Conservation (phyloP, 768 basidiomycete species). For the Amanita molliuscula region DNA sequence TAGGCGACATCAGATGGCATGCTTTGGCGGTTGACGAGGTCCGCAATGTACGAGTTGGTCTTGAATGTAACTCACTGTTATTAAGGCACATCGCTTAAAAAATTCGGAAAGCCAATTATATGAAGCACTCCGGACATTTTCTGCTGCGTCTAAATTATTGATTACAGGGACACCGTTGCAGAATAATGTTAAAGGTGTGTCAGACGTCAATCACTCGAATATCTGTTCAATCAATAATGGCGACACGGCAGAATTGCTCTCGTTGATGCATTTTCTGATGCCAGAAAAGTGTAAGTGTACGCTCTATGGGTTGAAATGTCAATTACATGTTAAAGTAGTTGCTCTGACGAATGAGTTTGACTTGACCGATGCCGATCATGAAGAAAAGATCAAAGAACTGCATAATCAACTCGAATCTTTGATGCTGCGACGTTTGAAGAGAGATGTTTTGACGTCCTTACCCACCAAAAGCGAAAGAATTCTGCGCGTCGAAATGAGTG, state of each 20-base stretch:
- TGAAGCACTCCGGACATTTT: conserved; percentile 85
- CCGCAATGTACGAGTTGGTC: conserved; percentile 4
- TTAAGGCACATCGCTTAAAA: conserved; percentile 91
- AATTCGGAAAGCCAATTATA: conserved; percentile 97
- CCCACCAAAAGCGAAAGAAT: conserved; percentile 99
- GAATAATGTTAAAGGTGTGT: conserved; percentile 94
- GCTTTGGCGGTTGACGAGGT: conserved; percentile 94
- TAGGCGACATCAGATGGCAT: conserved; percentile 96
- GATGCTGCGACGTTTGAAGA: conserved; percentile 93
- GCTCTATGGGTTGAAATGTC: not conserved
- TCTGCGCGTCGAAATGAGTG: conserved; percentile 93
- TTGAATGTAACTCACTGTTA: conserved; percentile 10
- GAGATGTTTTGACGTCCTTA: conserved; percentile 89
- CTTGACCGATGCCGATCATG: conserved; percentile 86
- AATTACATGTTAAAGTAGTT: conserved; percentile 37
- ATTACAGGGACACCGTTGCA: conserved; percentile 98
- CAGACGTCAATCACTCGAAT: not conserved
- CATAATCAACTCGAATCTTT: conserved; percentile 87
- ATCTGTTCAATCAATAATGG: not conserved
- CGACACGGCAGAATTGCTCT: conserved; percentile 63
- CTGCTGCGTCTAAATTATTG: conserved; percentile 84
- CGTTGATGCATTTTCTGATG: conserved; percentile 99
- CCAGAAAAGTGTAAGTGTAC: conserved; percentile 82
- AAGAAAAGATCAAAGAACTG: conserved; percentile 89
- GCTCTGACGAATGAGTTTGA: conserved; percentile 94